phyloP scores from a whole-genome alignment of 176 grass and related monocot genomes.

The Rhynchospora pubera region DNA sequence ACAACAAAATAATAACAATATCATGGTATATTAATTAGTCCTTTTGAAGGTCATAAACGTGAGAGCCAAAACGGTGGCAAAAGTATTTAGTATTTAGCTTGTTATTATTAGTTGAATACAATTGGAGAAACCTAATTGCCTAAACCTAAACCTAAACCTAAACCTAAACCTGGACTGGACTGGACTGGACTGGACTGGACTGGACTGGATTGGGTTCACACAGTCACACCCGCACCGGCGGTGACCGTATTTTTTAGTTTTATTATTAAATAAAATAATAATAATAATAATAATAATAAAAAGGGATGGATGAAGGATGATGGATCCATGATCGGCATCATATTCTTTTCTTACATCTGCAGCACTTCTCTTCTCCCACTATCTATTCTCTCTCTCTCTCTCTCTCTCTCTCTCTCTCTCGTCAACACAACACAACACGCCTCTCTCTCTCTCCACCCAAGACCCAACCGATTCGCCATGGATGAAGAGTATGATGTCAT shows the following conservation, averaged over 20 bases:
- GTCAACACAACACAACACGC: neutral
- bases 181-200: neutral
- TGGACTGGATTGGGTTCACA: too few species aligned
- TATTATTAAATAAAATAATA: too few species aligned
- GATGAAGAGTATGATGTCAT: conserved; percentile 97
- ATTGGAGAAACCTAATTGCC: too few species aligned
- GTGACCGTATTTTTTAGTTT: neutral
- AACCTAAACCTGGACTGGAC: neutral
- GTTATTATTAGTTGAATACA: too few species aligned
- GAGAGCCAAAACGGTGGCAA: too few species aligned
- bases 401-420: neutral
- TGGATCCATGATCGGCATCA: neutral
- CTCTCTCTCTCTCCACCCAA: neutral
- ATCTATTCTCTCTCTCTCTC: neutral
- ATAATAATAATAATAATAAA: too few species aligned
- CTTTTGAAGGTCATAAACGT: too few species aligned
- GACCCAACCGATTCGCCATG: conserved; percentile 28
- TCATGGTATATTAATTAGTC: too few species aligned
- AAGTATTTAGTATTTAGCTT: too few species aligned
- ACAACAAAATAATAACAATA: too few species aligned
- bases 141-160: too few species aligned
- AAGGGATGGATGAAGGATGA: too few species aligned
- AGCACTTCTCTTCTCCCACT: conserved; percentile 5
- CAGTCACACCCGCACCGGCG: neutral
- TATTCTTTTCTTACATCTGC: conserved; percentile 1